Evolutionary conservation across 352 stramenopile genomes (phyloP).

Genomic region (Thraustotheca clavata): DNA sequence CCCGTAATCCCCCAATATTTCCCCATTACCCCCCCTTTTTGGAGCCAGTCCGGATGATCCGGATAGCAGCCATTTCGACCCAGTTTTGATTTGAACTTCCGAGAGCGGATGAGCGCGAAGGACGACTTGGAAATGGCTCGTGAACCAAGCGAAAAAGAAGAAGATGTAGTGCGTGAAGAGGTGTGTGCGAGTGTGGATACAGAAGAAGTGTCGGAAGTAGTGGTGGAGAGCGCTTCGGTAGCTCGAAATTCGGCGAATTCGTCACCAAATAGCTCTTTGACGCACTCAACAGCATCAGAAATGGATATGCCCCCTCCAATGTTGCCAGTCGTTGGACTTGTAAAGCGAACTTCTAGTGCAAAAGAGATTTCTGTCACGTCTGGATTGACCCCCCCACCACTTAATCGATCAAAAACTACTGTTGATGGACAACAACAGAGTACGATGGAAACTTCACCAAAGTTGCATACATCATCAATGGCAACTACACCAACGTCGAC

Average conservation of each 20-base stretch:
- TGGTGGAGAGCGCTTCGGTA: neutral
- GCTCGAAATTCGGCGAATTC: neutral
- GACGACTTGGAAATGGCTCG: neutral
- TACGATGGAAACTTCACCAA: neutral
- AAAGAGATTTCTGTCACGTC: neutral
- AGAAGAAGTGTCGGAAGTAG: neutral
- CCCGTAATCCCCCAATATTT: too few relatives aligned
- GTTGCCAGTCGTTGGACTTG: neutral
- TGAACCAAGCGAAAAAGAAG: neutral
- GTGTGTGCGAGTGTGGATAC: neutral
- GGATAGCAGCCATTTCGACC: constrained; percentile 10
- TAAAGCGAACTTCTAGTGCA: constrained; percentile 13
- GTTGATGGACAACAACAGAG: neutral
- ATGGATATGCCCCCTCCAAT: neutral
- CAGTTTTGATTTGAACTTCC: constrained; percentile 5
- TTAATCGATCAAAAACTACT: constrained; percentile 11
- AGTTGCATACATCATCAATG: neutral
- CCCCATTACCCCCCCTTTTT: too few relatives aligned
- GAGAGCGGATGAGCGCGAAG: neutral
- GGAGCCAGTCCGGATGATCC: too few relatives aligned
- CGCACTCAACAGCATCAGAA: neutral
- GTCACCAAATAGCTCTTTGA: constrained; percentile 2
- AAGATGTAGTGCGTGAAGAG: neutral
- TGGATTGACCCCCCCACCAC: neutral
- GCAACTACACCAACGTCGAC: neutral